Evolutionary conservation across 371 early-diverging fungal genomes (phyloP).

Genomic region (Dichotomocladium elegans): DNA sequence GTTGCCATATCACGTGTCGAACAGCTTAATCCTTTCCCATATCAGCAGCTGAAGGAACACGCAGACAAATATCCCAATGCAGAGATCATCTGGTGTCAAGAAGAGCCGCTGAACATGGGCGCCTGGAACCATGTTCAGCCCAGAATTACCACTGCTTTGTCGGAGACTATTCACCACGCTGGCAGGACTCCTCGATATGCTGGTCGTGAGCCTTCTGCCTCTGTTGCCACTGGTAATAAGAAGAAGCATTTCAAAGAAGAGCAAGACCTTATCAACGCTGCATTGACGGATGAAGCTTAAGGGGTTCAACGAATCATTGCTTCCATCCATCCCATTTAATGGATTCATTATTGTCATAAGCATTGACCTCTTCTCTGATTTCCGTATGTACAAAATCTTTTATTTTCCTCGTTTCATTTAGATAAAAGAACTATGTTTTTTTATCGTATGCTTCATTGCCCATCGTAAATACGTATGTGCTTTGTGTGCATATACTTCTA

Average conservation of each 20-base stretch:
- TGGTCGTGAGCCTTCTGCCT: slow-evolving; percentile 90
- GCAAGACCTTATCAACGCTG: slow-evolving; percentile 75
- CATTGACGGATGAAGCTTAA: slow-evolving; percentile 56
- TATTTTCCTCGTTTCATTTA: background rate
- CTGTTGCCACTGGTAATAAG: slow-evolving; percentile 96
- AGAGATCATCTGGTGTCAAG: slow-evolving; percentile 92
- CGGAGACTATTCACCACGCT: slow-evolving; percentile 66
- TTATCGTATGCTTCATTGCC: background rate
- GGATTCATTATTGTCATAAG: background rate
- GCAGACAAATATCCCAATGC: slow-evolving; percentile 89
- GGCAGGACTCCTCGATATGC: slow-evolving; percentile 78
- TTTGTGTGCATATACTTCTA: no score
- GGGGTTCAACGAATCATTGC: background rate
- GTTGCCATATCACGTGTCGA: slow-evolving; percentile 94
- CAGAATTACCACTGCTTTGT: slow-evolving; percentile 78
- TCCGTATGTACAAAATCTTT: no score
- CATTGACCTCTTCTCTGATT: background rate
- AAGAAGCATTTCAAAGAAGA: slow-evolving; percentile 95
- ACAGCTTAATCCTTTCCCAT: slow-evolving; percentile 96
- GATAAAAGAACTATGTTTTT: no score
- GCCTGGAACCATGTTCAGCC: slow-evolving; percentile 88
- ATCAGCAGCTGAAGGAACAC: slow-evolving; percentile 80
- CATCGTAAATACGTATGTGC: background rate
- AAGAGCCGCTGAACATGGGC: slow-evolving; percentile 96
- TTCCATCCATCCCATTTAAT: background rate